Conservation (phyloP, 2,329 filamentous ascomycete species). For the Colletotrichum lentis region DNA sequence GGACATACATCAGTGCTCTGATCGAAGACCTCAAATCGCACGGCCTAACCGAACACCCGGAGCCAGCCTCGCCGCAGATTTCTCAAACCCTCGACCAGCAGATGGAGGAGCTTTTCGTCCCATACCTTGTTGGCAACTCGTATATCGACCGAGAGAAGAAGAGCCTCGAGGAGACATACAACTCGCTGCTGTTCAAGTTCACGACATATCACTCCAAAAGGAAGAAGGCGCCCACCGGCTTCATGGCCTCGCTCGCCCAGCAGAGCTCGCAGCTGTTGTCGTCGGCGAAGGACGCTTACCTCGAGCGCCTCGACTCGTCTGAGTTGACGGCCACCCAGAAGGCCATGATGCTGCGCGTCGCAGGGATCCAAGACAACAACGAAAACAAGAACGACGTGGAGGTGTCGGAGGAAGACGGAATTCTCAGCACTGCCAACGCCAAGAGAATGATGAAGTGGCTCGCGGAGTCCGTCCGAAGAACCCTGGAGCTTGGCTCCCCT, state of each 20-base stretch:
- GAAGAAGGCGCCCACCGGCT: constrained; percentile 88
- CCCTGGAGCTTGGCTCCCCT: constrained; percentile 86
- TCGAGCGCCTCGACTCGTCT: constrained; percentile 86
- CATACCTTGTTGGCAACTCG: constrained; percentile 72
- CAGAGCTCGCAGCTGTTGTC: constrained; percentile 88
- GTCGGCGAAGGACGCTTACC: constrained; percentile 88
- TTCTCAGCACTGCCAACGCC: constrained; percentile 82
- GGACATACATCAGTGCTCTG: constrained; percentile 84
- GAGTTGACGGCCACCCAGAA: constrained; percentile 90
- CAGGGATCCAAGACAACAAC: constrained; percentile 79
- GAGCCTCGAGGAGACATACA: constrained; percentile 82
- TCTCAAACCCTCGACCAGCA: constrained; percentile 77
- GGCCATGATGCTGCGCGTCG: constrained; percentile 87
- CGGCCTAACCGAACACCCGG: constrained; percentile 93
- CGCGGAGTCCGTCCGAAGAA: constrained; percentile 90
- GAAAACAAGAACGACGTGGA: constrained; percentile 86
- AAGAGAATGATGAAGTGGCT: constrained; percentile 99
- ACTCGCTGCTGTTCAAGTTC: constrained; percentile 93
- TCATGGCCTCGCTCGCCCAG: constrained; percentile 90
- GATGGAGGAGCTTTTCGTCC: constrained; percentile 79
- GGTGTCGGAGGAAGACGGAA: constrained; percentile 88
- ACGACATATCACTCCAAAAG: constrained; percentile 90
- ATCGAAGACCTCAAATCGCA: constrained; percentile 95
- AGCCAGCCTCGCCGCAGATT: constrained; percentile 86
- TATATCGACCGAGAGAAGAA: constrained; percentile 75